Conservation (phyloP, 2,329 filamentous ascomycete genomes). For the Aspergillus tubingensis region DNA sequence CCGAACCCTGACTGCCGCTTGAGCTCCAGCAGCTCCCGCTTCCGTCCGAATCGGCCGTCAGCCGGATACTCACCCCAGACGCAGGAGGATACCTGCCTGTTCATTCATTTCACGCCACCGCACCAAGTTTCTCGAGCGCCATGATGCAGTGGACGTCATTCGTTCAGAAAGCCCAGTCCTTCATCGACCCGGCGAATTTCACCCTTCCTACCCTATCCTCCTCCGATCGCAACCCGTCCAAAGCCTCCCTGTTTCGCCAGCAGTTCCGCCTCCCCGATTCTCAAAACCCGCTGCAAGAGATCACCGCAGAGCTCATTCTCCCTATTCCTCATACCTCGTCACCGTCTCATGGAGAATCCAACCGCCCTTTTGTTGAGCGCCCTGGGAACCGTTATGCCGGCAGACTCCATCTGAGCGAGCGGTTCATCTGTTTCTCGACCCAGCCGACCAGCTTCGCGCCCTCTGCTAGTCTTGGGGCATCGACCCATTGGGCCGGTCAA, state of each 20-base stretch:
- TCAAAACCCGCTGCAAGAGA: slow-evolving; percentile 92
- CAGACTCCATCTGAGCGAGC: slow-evolving; percentile 89
- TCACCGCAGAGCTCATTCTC: slow-evolving; percentile 92
- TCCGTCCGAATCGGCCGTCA: slow-evolving; percentile 19
- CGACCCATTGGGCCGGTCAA: slow-evolving; percentile 84
- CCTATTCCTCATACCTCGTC: slow-evolving; percentile 64
- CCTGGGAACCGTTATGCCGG: slow-evolving; percentile 84
- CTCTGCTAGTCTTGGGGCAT: slow-evolving; percentile 75
- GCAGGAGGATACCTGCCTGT: slow-evolving; percentile 2
- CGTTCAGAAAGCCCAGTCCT: slow-evolving; percentile 91
- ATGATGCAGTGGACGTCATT: slow-evolving; percentile 74
- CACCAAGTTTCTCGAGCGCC: slow-evolving; percentile 13
- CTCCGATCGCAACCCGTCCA: slow-evolving; percentile 80
- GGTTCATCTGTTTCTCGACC: slow-evolving; percentile 95
- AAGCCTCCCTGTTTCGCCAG: slow-evolving; percentile 87
- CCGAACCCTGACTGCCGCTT: slow-evolving; percentile 21
- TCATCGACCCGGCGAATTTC: slow-evolving; percentile 86
- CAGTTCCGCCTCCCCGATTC: slow-evolving; percentile 94
- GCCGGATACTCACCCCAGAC: slow-evolving; percentile 2
- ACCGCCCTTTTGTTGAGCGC: slow-evolving; percentile 60
- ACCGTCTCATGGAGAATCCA: slow-evolving; percentile 61
- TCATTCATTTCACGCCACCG: slow-evolving; percentile 1
- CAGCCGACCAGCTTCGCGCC: slow-evolving; percentile 83
- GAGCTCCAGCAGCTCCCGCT: slow-evolving; percentile 24
- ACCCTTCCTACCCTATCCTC: slow-evolving; percentile 71